A percentile compares a stretch with the other conserved stretches of the same genome.
These are phyloP conservation scores for Pulveroboletus sp. DNA, from an alignment of 1,284 basidiomycete genomes.

Conservation along the genomic window DNA sequence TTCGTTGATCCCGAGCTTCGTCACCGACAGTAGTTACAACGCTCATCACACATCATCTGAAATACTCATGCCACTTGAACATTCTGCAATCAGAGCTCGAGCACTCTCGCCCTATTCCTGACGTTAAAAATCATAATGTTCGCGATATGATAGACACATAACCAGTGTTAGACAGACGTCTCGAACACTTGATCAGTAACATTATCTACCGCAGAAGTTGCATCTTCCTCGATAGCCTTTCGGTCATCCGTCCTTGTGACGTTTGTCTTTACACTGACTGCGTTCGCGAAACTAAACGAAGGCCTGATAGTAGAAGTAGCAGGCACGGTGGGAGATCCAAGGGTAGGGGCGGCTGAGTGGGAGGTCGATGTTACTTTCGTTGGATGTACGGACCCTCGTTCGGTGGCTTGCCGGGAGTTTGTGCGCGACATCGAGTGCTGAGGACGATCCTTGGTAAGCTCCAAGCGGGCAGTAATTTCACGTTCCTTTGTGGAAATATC, in stretches of 20 bases:
- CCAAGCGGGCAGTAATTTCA: constrained; percentile 69
- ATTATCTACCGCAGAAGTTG: constrained; percentile 3
- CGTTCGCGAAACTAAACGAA: constrained; percentile 70
- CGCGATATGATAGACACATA: constrained; percentile 17
- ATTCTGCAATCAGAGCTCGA: constrained; percentile 4
- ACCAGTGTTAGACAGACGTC: constrained; percentile 34
- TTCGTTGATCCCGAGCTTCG: constrained; percentile 60
- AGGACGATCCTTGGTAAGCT: constrained; percentile 54
- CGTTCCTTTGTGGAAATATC: constrained; percentile 80
- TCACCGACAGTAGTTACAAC: constrained; percentile 24
- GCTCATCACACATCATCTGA: background rate
- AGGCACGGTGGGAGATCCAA: constrained; percentile 32
- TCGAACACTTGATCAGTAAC: constrained; percentile 45
- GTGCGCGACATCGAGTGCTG: constrained; percentile 65
- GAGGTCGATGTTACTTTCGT: constrained; percentile 40
- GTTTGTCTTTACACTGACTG: constrained; percentile 47
- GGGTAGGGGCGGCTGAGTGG: constrained; percentile 34
- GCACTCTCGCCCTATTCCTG: background rate
- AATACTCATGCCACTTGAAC: background rate
- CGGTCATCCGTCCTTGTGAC: constrained; percentile 31
- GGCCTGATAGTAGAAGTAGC: constrained; percentile 54
- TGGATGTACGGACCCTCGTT: constrained; percentile 46
- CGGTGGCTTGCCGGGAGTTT: constrained; percentile 61
- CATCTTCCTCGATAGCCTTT: constrained; percentile 24
- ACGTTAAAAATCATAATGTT: constrained; percentile 4